These are phyloP conservation scores for Cetraspora pellucida DNA, from an alignment of 192 early-diverging fungal species.

Conservation along the genomic window DNA sequence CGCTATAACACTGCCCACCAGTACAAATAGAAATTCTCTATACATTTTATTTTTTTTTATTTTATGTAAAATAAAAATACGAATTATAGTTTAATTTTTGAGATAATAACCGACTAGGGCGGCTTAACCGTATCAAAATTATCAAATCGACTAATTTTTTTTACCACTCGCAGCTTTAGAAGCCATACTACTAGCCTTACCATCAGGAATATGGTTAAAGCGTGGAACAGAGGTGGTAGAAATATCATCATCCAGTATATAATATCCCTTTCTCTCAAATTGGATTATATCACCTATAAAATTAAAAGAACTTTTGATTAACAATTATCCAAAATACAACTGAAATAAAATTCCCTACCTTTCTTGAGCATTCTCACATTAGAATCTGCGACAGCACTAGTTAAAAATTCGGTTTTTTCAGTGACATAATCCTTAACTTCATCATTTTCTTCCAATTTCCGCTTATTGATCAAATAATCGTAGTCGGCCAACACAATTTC, in stretches of 20 bases:
- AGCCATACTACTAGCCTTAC: slow-evolving; percentile 72
- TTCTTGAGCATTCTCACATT: slow-evolving; percentile 62
- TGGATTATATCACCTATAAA: slow-evolving; percentile 84
- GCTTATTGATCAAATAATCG: slow-evolving; percentile 98
- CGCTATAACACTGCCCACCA: too few relatives aligned
- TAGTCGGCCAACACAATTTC: slow-evolving; percentile 82
- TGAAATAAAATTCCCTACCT: slow-evolving; percentile 36
- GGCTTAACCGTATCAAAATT: too few relatives aligned
- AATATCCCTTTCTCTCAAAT: slow-evolving; percentile 96
- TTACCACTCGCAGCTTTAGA: slow-evolving; percentile 58
- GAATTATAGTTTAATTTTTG: too few relatives aligned
- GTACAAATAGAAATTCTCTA: too few relatives aligned
- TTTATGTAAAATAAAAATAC: too few relatives aligned
- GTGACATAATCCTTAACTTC: slow-evolving; percentile 81
- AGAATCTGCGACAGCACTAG: slow-evolving; percentile 64
- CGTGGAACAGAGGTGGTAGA: slow-evolving; percentile 51
- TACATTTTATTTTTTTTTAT: too few relatives aligned
- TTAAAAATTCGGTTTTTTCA: slow-evolving; percentile 80
- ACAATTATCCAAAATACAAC: slow-evolving; percentile 41
- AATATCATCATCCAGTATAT: slow-evolving; percentile 76
- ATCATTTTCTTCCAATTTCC: slow-evolving; percentile 94
- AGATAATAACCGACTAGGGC: too few relatives aligned
- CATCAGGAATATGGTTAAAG: slow-evolving; percentile 92
- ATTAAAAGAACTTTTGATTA: slow-evolving; percentile 41
- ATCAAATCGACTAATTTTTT: too few relatives aligned